A percentile compares a stretch with the other conserved stretches of the same genome.
Evolutionary conservation across 192 early-diverging fungal genomes (phyloP).

Genomic region (Mortierella antarctica): DNA sequence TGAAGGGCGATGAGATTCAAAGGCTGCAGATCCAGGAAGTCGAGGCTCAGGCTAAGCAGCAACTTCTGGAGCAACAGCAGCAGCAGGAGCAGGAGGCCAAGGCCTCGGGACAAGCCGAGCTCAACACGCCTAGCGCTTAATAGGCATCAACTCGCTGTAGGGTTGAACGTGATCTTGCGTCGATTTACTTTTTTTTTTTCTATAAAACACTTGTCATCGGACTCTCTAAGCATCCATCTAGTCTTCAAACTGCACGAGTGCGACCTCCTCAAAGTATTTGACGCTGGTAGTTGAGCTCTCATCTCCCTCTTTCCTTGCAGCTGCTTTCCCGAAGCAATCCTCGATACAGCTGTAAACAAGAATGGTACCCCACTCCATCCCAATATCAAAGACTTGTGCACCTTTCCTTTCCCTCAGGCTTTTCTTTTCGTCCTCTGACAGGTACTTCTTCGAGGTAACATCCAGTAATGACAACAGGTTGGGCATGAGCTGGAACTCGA

Average conservation of each 20-base stretch:
- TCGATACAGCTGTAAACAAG: conserved; percentile 81
- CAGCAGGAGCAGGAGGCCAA: conserved; percentile 16
- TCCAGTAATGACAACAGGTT: conserved; percentile 78
- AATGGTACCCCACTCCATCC: conserved; percentile 93
- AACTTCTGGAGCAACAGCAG: conserved; percentile 24
- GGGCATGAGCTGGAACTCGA: conserved; percentile 96
- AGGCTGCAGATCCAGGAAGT: conserved; percentile 37
- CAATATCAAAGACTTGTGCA: conserved; percentile 69
- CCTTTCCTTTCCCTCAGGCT: conserved; percentile 43
- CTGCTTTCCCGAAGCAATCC: conserved; percentile 75
- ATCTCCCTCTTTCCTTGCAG: neutral
- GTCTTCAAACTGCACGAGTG: conserved; percentile 68
- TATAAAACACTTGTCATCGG: no score
- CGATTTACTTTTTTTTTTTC: conserved; percentile 1
- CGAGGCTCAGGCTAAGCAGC: conserved; percentile 26
- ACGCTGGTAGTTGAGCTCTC: conserved; percentile 16
- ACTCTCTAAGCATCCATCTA: neutral
- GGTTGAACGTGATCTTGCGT: neutral
- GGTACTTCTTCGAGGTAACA: conserved; percentile 63
- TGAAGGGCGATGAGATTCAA: conserved; percentile 60
- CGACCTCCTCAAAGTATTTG: conserved; percentile 70
- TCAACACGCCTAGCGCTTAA: neutral
- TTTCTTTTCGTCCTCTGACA: conserved; percentile 49
- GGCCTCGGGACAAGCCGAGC: conserved; percentile 4
- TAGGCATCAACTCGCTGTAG: neutral